Percentiles rank a stretch among this genome's conserved stretches.
phyloP scores from a whole-genome alignment of 2,329 filamentous ascomycete genomes.

The Aspergillus sp. region DNA sequence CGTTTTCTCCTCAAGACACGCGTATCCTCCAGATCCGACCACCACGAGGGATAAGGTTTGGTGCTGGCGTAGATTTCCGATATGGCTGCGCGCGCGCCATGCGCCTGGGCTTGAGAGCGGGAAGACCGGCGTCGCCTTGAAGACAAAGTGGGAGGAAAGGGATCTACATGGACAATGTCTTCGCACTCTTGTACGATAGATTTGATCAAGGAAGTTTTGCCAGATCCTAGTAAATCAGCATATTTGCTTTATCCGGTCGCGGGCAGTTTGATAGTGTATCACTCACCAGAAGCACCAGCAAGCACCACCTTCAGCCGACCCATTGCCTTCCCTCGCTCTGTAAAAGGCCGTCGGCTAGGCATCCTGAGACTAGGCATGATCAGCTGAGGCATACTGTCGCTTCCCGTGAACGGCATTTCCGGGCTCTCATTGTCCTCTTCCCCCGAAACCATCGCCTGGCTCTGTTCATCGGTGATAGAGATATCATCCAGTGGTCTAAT shows the following conservation, averaged over 20 bases:
- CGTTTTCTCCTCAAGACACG: conserved; percentile 54
- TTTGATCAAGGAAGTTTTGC: conserved; percentile 83
- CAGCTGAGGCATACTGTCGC: conserved; percentile 56
- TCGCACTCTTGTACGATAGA: conserved; percentile 79
- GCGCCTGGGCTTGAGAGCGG: conserved; percentile 13
- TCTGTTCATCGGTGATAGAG: conserved; percentile 46
- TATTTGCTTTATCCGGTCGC: conserved; percentile 1
- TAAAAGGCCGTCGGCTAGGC: conserved; percentile 82
- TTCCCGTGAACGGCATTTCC: conserved; percentile 20
- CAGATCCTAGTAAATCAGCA: conserved; percentile 50
- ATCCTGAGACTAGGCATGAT: conserved; percentile 96
- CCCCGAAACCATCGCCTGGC: conserved; percentile 47
- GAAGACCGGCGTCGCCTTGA: conserved; percentile 16
- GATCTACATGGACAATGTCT: conserved; percentile 89
- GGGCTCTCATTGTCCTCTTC: conserved; percentile 45
- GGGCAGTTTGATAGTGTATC: background rate
- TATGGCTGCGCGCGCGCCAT: conserved; percentile 30
- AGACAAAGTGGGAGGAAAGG: conserved; percentile 31
- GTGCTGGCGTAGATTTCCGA: conserved; percentile 71
- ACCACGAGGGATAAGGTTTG: conserved; percentile 81
- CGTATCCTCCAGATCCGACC: conserved; percentile 67
- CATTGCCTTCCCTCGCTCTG: conserved; percentile 71
- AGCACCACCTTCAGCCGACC: conserved; percentile 85
- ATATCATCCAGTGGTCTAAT: conserved; percentile 52
- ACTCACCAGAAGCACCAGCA: conserved; percentile 64